Evolutionary conservation across 2,329 filamentous ascomycete species (phyloP).

Genomic region (Colletotrichum sp.): DNA sequence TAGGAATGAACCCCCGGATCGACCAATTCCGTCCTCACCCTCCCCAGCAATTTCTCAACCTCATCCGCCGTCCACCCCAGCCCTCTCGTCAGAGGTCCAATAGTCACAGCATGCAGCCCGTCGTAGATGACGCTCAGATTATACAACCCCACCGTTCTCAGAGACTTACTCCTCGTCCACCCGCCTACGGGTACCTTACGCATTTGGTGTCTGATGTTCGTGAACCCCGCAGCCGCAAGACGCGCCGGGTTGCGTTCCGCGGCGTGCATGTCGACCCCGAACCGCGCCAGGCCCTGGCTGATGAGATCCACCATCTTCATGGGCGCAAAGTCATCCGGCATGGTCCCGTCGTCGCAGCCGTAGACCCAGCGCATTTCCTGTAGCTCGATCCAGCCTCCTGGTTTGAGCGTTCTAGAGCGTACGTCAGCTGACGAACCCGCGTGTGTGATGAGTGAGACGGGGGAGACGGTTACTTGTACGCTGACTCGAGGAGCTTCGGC

Average conservation of each 20-base stretch:
- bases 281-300: constrained; percentile 33
- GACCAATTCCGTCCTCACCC: background rate
- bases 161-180: constrained; percentile 53
- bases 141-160: constrained; percentile 50
- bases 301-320: background rate
- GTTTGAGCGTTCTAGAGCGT: constrained; percentile 47
- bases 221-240: constrained; percentile 54
- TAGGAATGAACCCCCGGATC: background rate
- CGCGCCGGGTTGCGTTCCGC: constrained; percentile 43
- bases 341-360: constrained; percentile 51
- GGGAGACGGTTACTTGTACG: constrained; percentile 56
- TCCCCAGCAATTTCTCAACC: constrained; percentile 44
- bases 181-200: constrained; percentile 60
- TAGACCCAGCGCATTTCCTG: constrained; percentile 49
- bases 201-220: constrained; percentile 55
- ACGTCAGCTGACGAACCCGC: constrained; percentile 45
- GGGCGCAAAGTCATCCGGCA: constrained; percentile 38
- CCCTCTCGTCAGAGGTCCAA: constrained; percentile 44
- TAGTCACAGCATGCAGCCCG: constrained; percentile 49
- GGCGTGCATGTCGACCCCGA: constrained; percentile 42
- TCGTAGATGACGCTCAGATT: constrained; percentile 41
- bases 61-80: constrained; percentile 45
- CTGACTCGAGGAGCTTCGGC: constrained; percentile 59
- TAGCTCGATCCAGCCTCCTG: constrained; percentile 60
- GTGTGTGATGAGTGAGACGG: constrained; percentile 45